A percentile compares a stretch with the other conserved stretches of the same genome.
phyloP scores from a whole-genome alignment of 2,329 filamentous ascomycete species.

The Phialophora verrucosa region DNA sequence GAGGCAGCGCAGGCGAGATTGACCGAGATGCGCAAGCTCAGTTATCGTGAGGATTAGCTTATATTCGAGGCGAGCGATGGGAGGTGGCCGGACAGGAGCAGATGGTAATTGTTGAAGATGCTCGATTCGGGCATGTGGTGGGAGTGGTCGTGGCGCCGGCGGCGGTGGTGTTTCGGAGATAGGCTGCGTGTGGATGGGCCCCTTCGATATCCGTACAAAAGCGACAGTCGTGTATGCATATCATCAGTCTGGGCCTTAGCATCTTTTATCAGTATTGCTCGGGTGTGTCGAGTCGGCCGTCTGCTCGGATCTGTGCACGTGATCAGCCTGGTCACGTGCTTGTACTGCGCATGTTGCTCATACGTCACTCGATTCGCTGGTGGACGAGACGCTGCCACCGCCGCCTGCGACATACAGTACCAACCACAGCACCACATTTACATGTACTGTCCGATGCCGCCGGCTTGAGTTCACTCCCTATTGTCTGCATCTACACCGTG shows the following conservation, averaged over 20 bases:
- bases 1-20: constrained; percentile 78
- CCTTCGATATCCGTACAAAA: not conserved
- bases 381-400: no score
- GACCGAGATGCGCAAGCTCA: constrained; percentile 98
- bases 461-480: not conserved
- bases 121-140: not conserved
- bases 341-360: not conserved
- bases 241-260: not conserved
- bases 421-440: not conserved
- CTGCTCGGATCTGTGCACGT: not conserved
- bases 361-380: constrained; percentile 19
- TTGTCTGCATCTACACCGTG: no score
- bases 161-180: not conserved
- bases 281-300: not conserved
- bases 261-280: not conserved
- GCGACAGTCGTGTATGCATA: not conserved
- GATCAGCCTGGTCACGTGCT: not conserved
- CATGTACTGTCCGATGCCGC: not conserved
- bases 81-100: not conserved
- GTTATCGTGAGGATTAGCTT: constrained; percentile 77
- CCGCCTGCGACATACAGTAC: not conserved
- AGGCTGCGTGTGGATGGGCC: not conserved
- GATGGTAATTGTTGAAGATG: not conserved
- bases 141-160: not conserved
- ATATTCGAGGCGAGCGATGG: not conserved